Base-by-base conservation (phyloP, 805 yeast species). In the Kuraishia piskuri region DNA sequence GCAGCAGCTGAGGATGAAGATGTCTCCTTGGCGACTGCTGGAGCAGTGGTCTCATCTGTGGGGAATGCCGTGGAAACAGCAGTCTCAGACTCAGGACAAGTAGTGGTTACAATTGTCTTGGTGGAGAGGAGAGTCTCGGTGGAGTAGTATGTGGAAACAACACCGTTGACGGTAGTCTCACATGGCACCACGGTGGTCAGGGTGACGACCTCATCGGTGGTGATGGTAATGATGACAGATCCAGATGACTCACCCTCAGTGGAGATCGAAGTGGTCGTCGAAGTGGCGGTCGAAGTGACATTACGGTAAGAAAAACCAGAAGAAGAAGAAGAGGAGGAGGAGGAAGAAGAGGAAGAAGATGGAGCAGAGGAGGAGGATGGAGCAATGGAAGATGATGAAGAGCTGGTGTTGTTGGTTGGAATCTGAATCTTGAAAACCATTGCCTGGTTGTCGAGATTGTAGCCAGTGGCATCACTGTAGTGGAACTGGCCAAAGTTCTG, bases 371-470 rank as follows among this genome's bases (percentile, higher is more conserved):
- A 9, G 14, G 23, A 49, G 24, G 10, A 37, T n/a, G 46, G 17
- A 46, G 19, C 20, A 20, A 20, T 21, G 21, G 50, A 46, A 3
- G 53, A 44, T 3, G 47, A 50, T 17, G 22, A 17, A 36, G 51
- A 9, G 46, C 36, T 19, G 9, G 52, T 20, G 55, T 48, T 19
- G 62, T 56, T 20, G 6, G 58, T 58, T 47, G 69, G 69, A 19
- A 66, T 52, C 47, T 64, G 64, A 22, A 66, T 62, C 37, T 61
- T 63, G 54, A 57, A 66, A 24, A 65, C 62, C 55, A 67, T 51
- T 4, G 67, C 63, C 55, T 65, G 69, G 53, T 64, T 64, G 49
- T 63, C 65, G n/a, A 65, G 52, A 47, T 60, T 56, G 31, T 46
- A 49, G 10, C 68, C 69, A 14, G 64, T 57, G 3, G 26, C 53